phyloP scores from a whole-genome alignment of 2,329 filamentous ascomycete species.

The Aspergillus eucalypticola region DNA sequence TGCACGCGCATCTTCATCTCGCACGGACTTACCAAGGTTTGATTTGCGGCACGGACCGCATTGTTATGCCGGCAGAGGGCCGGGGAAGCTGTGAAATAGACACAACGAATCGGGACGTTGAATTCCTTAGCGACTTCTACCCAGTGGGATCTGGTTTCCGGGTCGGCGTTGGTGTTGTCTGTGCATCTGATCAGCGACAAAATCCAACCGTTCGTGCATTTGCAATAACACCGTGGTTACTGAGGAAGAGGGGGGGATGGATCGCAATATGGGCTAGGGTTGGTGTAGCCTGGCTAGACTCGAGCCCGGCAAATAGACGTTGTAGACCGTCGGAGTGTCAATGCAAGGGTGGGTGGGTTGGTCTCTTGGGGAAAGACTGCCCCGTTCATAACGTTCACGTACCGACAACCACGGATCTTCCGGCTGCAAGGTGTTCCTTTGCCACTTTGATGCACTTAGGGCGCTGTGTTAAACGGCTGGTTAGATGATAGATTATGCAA shows the following conservation, averaged over 20 bases:
- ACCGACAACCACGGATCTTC: slow-evolving; percentile 76
- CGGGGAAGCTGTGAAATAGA: slow-evolving; percentile 75
- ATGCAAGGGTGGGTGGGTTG: slow-evolving; percentile 17
- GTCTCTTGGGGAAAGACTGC: neutral
- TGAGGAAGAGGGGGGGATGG: neutral
- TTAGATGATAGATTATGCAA: slow-evolving; percentile 2
- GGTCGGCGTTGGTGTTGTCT: slow-evolving; percentile 97
- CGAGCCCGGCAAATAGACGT: neutral
- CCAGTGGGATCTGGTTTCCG: slow-evolving; percentile 77
- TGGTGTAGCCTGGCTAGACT: neutral
- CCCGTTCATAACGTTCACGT: slow-evolving; percentile 37
- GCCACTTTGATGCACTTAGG: slow-evolving; percentile 71
- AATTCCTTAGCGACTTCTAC: slow-evolving; percentile 69
- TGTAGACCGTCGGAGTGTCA: slow-evolving; percentile 15
- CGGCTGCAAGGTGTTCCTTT: slow-evolving; percentile 62
- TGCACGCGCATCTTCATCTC: neutral
- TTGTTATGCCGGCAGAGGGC: slow-evolving; percentile 83
- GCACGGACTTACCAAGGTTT: slow-evolving; percentile 35
- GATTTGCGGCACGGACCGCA: slow-evolving; percentile 69
- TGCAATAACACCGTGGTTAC: neutral
- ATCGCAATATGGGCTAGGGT: slow-evolving; percentile 5
- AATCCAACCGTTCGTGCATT: neutral
- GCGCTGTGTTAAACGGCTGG: slow-evolving; percentile 43
- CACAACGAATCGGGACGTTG: slow-evolving; percentile 75
- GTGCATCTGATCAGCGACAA: neutral